These are phyloP conservation scores for Fusarium citri DNA, from an alignment of 2,329 filamentous ascomycete genomes.

Conservation along the genomic window DNA sequence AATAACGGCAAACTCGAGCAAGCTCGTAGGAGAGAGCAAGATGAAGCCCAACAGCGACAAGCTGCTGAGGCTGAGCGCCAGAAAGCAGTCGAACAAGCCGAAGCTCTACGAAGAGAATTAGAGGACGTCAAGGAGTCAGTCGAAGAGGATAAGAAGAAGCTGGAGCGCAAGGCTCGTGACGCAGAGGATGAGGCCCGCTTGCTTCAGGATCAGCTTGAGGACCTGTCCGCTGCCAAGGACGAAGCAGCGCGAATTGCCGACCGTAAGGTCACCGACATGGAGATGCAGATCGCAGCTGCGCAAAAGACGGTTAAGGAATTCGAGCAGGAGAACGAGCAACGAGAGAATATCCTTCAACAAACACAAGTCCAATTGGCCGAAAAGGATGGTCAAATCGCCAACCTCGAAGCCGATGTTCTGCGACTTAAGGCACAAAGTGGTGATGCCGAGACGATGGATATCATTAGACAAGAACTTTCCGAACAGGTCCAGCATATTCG, in stretches of 20 bases:
- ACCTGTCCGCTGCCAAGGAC: slow-evolving; percentile 71
- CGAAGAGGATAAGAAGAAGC: slow-evolving; percentile 69
- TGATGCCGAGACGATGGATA: slow-evolving; percentile 84
- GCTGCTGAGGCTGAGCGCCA: slow-evolving; percentile 67
- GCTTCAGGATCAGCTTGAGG: slow-evolving; percentile 84
- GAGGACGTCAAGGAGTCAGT: slow-evolving; percentile 62
- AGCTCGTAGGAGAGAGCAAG: slow-evolving; percentile 81
- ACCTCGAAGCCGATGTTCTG: slow-evolving; percentile 85
- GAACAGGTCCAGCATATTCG: slow-evolving; percentile 95
- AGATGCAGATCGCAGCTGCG: slow-evolving; percentile 61
- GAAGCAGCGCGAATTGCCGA: slow-evolving; percentile 75
- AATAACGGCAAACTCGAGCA: slow-evolving; percentile 88
- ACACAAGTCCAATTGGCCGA: slow-evolving; percentile 75
- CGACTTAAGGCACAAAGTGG: slow-evolving; percentile 87
- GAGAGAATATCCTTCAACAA: slow-evolving; percentile 67
- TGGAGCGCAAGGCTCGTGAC: slow-evolving; percentile 77
- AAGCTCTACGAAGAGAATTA: slow-evolving; percentile 63
- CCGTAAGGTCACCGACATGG: slow-evolving; percentile 65
- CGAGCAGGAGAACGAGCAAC: slow-evolving; percentile 67
- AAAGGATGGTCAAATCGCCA: slow-evolving; percentile 76
- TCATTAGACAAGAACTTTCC: slow-evolving; percentile 88
- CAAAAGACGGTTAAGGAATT: slow-evolving; percentile 66
- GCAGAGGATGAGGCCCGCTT: slow-evolving; percentile 78
- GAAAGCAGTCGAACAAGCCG: slow-evolving; percentile 62
- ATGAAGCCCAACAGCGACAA: slow-evolving; percentile 79